These are phyloP conservation scores for Skeletonema grethae DNA, from an alignment of 108 stramenopile genomes.

Conservation along the genomic window DNA sequence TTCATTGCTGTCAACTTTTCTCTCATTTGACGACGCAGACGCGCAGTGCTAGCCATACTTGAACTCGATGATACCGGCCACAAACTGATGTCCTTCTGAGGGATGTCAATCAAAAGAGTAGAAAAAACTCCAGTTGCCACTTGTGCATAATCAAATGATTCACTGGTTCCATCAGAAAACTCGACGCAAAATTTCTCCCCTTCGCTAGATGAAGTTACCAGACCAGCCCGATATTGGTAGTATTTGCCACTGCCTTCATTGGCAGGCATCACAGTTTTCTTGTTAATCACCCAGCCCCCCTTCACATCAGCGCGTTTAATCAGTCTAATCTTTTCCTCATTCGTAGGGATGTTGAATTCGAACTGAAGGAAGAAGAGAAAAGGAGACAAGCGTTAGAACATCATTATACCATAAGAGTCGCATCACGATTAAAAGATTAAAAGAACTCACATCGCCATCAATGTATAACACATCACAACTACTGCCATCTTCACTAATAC, in stretches of 20 bases:
- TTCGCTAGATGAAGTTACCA: neutral
- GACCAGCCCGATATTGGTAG: constrained; percentile 18
- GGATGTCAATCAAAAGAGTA: constrained; percentile 2
- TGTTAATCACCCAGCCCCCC: constrained; percentile 30
- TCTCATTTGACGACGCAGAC: constrained; percentile 18
- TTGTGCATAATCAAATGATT: constrained; percentile 15
- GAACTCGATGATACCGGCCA: constrained; percentile 20
- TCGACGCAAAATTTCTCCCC: constrained; percentile 3
- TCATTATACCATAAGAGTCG: neutral
- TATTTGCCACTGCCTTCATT: neutral
- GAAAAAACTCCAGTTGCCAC: constrained; percentile 16
- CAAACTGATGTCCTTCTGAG: constrained; percentile 5
- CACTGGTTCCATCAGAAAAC: constrained; percentile 19
- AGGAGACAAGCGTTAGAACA: neutral
- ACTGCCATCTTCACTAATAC: constrained; percentile 31
- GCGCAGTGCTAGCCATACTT: constrained; percentile 13
- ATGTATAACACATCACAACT: constrained; percentile 38
- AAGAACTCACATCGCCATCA: constrained; percentile 39
- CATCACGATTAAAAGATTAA: neutral
- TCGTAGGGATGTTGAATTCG: constrained; percentile 40
- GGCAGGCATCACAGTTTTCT: constrained; percentile 6
- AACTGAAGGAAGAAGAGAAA: constrained; percentile 13
- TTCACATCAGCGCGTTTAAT: constrained; percentile 20
- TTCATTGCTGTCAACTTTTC: constrained; percentile 11
- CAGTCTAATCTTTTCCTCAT: constrained; percentile 44